phyloP scores from a whole-genome alignment of 345 rosid genomes.

The Citrus australasica region DNA sequence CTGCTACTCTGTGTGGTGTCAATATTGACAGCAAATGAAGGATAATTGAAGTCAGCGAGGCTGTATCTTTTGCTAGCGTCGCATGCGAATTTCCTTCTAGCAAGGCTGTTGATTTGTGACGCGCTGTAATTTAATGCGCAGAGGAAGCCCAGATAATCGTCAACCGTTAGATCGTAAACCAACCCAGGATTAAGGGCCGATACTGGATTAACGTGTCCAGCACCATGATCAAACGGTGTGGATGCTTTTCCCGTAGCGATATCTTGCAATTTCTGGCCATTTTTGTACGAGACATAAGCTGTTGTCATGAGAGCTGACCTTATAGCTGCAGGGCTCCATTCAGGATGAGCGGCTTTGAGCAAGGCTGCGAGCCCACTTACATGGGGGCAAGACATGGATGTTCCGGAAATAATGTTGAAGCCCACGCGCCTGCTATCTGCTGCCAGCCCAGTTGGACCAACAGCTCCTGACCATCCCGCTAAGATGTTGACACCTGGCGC shows the following conservation, averaged over 20 bases:
- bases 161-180: constrained; percentile 61
- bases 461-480: constrained; percentile 63
- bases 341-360: constrained; percentile 64
- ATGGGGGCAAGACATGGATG: constrained; percentile 96
- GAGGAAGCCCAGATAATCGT: constrained; percentile 65
- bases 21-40: constrained; percentile 62
- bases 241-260: constrained; percentile 58
- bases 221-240: constrained; percentile 76
- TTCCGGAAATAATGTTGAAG: constrained; percentile 75
- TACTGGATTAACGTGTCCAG: constrained; percentile 81
- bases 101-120: constrained; percentile 37
- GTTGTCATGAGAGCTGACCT: constrained; percentile 93
- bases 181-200: constrained; percentile 76
- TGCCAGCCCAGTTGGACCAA: constrained; percentile 51
- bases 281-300: constrained; percentile 59
- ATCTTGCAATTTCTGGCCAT: constrained; percentile 51
- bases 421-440: constrained; percentile 46
- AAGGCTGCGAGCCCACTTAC: constrained; percentile 82
- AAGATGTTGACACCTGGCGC: constrained; percentile 88
- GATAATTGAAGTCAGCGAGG: constrained; percentile 63
- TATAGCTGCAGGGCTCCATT: constrained; percentile 90
- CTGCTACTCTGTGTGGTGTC: constrained; percentile 17
- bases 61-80: constrained; percentile 43
- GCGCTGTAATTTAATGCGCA: constrained; percentile 69
- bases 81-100: constrained; percentile 49